Conservation (phyloP, 2,329 filamentous ascomycete species). For the Fusarium burgessii region DNA sequence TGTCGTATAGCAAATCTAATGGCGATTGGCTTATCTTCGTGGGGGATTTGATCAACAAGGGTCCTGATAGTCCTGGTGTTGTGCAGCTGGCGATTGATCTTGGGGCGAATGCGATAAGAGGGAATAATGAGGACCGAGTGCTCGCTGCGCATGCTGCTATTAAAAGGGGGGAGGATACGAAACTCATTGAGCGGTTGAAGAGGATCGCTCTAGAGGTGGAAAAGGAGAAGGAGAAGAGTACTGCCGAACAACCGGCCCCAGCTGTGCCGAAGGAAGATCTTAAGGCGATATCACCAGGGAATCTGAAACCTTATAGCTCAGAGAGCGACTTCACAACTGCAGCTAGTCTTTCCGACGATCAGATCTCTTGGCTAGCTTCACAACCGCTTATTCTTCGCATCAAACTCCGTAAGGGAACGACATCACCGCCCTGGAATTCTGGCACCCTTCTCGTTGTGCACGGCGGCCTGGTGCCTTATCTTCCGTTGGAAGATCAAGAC, state of each 20-base stretch:
- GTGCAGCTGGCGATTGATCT: conserved; percentile 77
- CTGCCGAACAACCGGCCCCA: neutral
- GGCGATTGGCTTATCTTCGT: conserved; percentile 78
- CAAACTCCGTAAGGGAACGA: neutral
- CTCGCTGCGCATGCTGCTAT: conserved; percentile 60
- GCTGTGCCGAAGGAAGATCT: neutral
- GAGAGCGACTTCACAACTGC: conserved; percentile 37
- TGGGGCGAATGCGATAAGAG: conserved; percentile 80
- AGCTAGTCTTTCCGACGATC: conserved; percentile 6
- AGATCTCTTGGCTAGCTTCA: conserved; percentile 31
- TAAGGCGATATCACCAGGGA: neutral
- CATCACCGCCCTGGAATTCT: conserved; percentile 31
- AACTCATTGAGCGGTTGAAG: neutral
- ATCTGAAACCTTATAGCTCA: conserved; percentile 30
- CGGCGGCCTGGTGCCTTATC: conserved; percentile 80
- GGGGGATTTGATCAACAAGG: conserved; percentile 85
- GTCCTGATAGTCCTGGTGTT: conserved; percentile 82
- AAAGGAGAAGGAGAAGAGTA: neutral
- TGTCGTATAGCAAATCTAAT: conserved; percentile 64
- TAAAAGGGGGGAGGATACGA: neutral
- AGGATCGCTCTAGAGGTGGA: neutral
- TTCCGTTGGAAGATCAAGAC: conserved; percentile 76
- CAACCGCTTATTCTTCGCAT: conserved; percentile 34
- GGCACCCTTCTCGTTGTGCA: conserved; percentile 72
- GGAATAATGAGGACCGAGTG: conserved; percentile 88